Evolutionary conservation across 2,329 filamentous ascomycete genomes (phyloP).

Genomic region (Colletotrichum neosansevieriae): DNA sequence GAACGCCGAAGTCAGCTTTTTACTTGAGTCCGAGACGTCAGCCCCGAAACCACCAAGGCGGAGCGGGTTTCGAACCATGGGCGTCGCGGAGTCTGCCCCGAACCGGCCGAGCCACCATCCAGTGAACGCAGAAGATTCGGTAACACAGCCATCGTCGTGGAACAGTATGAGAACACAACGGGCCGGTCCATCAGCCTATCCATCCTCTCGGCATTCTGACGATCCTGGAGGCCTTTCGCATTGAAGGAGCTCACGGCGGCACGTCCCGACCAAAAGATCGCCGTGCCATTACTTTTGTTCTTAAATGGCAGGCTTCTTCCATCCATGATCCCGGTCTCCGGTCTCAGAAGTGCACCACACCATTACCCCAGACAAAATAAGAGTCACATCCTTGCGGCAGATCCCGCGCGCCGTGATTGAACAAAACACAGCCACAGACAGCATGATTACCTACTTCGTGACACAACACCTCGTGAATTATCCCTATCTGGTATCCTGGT

Average conservation of each 20-base stretch:
- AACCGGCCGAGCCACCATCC: neutral
- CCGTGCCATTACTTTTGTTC: neutral
- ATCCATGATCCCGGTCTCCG: neutral
- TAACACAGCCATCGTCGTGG: neutral
- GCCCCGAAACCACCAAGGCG: neutral
- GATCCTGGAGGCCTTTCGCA: neutral
- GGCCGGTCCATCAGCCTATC: no score
- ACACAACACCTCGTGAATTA: neutral
- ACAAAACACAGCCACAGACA: neutral
- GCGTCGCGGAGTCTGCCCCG: neutral
- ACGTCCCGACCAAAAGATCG: neutral
- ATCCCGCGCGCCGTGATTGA: neutral
- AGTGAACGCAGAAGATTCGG: neutral
- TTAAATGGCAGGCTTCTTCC: neutral
- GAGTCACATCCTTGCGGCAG: neutral
- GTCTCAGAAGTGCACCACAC: slow-evolving; percentile 15
- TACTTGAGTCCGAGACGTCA: neutral
- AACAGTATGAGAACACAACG: neutral
- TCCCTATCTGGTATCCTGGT: neutral
- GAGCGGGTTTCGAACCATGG: neutral
- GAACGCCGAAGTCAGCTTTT: neutral
- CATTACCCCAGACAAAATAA: neutral
- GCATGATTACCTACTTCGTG: neutral
- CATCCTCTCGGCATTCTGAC: neutral
- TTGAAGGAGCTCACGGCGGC: neutral